Evolutionary conservation across 2,329 filamentous ascomycete genomes (phyloP), one percentile per base, ranked within the genome.

Genomic region (Botrytis galanthina): DNA sequence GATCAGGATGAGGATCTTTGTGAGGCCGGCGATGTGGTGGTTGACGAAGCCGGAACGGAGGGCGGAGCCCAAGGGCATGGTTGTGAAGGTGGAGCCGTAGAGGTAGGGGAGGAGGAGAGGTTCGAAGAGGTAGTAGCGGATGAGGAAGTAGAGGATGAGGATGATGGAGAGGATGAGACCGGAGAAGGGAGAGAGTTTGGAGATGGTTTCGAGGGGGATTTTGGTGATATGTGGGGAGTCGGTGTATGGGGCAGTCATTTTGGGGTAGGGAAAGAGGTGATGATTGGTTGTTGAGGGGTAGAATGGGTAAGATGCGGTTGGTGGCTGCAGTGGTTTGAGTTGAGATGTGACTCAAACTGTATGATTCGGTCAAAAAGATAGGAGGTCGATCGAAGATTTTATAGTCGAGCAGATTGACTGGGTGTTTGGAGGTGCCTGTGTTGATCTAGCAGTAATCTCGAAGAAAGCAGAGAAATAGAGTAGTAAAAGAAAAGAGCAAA

Each of bases 1-100:
- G 20, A 84, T 71, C 14, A 85, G 73, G 57, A 85, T 82, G 29
- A 83, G 2, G 1, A 85, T 73, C 70, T 85, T 86, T 9, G 82
- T 83, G 2, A 74, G 70, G 0, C 82, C 83, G 2, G 84, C 84
- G 32, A 86, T 82, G 64, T 85, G 84, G 73, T 86, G 84, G 67
- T 86, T 85, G 51, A 85, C 79, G 74, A 86, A 85, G 0, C 83
- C 83, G 14, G 83, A 80, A 7, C 81, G 78, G 32, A 82, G 81
- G 0, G 77, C 73, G 22, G 83, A 82, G 68, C 79, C 79, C 5
- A 5, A 3, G 4, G 66, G 66, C 72, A 85, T 80, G 8, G 76
- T 66, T 0, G 79, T 80, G 74, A 83, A 85, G 14, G 74, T 81
- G 10, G 75, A 32, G 12, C 81, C 80, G 72, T 85, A 85, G 14